Evolutionary conservation across 345 rosid genomes (phyloP).

Genomic region (Salix brachista): DNA sequence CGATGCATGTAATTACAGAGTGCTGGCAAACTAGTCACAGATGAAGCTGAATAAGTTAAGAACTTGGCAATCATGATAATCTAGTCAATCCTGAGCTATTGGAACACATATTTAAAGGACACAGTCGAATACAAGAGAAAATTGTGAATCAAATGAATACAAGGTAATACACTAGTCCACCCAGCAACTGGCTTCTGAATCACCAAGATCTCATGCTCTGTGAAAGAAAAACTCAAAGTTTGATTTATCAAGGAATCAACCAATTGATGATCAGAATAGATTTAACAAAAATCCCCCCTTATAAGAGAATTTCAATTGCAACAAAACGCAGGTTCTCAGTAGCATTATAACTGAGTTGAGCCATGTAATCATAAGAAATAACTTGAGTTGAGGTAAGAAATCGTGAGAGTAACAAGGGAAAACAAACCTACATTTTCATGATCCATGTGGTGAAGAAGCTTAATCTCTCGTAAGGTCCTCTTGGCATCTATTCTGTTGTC

Average conservation of each 20-base stretch:
- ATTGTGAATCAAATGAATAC: background rate
- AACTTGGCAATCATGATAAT: background rate
- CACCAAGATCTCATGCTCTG: background rate
- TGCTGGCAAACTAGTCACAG: background rate
- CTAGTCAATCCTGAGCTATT: background rate
- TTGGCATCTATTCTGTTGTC: constrained; percentile 95
- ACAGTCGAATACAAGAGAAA: background rate
- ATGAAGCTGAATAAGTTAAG: background rate
- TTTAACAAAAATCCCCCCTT: background rate
- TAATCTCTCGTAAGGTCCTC: constrained; percentile 89
- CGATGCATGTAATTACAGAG: background rate
- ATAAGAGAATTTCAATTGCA: background rate
- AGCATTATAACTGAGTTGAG: background rate
- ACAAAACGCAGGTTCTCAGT: background rate
- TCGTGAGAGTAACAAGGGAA: background rate
- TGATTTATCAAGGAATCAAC: background rate
- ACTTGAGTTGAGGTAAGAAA: background rate
- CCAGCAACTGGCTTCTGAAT: background rate
- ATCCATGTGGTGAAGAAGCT: constrained; percentile 89
- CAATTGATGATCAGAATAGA: background rate
- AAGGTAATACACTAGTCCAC: background rate
- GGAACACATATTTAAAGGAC: background rate
- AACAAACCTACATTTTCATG: constrained; percentile 73
- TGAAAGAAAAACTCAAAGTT: background rate
- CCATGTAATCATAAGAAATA: background rate